Percentiles rank a stretch among this genome's conserved stretches.
These are phyloP conservation scores for Aureobasidium sp. DNA, from an alignment of 2,329 filamentous ascomycete genomes.

Conservation along the genomic window DNA sequence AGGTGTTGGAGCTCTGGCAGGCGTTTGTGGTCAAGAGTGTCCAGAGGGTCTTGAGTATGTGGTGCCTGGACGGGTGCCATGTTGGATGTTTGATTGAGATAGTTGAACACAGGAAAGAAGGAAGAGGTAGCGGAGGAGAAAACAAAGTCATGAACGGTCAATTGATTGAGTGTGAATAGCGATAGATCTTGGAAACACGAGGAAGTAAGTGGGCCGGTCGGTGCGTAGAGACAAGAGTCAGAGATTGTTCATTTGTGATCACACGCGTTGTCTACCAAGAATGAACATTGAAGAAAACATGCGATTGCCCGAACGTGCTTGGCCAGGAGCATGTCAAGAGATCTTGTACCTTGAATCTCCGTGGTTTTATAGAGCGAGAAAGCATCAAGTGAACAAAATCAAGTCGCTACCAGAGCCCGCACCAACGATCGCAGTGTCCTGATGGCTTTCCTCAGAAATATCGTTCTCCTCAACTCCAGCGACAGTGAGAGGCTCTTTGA, in stretches of 20 bases:
- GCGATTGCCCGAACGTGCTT: no score
- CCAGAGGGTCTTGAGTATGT: neutral
- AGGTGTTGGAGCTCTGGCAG: neutral
- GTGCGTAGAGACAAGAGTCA: no score
- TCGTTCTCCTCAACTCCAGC: neutral
- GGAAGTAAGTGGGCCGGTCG: neutral
- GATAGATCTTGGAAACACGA: neutral
- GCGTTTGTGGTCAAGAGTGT: neutral
- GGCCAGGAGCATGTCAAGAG: no score
- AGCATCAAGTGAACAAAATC: neutral
- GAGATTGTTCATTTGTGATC: no score
- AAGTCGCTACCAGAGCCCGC: neutral
- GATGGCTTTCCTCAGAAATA: neutral
- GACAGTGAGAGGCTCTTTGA: neutral
- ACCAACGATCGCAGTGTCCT: neutral
- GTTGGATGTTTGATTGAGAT: neutral
- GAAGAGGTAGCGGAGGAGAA: accelerated
- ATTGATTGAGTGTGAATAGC: neutral
- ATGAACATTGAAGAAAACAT: no score
- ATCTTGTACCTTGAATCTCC: neutral
- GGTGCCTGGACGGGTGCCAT: neutral
- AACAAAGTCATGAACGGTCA: neutral
- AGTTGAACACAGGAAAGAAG: neutral
- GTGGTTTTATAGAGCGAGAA: neutral
- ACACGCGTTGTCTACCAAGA: no score